Percentiles rank a stretch among this genome's conserved stretches.
Evolutionary conservation across 345 rosid genomes (phyloP).

Genomic region (Rhodamnia rubescens): DNA sequence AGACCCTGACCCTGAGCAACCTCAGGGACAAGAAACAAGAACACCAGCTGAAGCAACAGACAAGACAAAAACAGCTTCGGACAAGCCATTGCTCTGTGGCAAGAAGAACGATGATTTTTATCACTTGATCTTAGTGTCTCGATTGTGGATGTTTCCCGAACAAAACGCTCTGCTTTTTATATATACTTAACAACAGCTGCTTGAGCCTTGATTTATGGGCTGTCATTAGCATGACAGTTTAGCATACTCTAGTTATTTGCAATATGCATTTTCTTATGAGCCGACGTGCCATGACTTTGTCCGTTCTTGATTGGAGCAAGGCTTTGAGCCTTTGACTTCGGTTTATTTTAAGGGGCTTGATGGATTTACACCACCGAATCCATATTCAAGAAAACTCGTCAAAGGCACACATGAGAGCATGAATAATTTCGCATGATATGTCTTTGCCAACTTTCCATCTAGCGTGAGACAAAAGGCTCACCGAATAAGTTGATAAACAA

Average conservation of each 20-base stretch:
- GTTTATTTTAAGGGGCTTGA: background rate
- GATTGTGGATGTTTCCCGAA: background rate
- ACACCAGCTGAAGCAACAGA: conserved; percentile 13
- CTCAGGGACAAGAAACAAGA: conserved; percentile 6
- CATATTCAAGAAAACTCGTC: background rate
- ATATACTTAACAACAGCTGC: background rate
- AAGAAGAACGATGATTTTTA: background rate
- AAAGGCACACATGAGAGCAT: background rate
- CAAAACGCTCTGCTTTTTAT: background rate
- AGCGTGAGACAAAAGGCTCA: background rate
- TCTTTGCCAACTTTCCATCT: background rate
- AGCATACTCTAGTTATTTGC: background rate
- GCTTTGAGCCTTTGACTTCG: background rate
- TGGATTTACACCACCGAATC: background rate
- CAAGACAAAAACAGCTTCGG: background rate
- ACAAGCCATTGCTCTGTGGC: background rate
- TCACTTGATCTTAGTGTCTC: background rate
- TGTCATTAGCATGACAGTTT: background rate
- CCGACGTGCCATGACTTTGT: background rate
- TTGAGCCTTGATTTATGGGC: background rate
- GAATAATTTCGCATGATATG: background rate
- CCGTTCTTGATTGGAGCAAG: background rate
- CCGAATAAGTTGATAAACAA: background rate
- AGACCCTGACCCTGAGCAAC: conserved; percentile 11
- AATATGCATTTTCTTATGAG: background rate